These are phyloP conservation scores for Globisporangium acanthophoron DNA, from an alignment of 352 stramenopile species.

Conservation along the genomic window DNA sequence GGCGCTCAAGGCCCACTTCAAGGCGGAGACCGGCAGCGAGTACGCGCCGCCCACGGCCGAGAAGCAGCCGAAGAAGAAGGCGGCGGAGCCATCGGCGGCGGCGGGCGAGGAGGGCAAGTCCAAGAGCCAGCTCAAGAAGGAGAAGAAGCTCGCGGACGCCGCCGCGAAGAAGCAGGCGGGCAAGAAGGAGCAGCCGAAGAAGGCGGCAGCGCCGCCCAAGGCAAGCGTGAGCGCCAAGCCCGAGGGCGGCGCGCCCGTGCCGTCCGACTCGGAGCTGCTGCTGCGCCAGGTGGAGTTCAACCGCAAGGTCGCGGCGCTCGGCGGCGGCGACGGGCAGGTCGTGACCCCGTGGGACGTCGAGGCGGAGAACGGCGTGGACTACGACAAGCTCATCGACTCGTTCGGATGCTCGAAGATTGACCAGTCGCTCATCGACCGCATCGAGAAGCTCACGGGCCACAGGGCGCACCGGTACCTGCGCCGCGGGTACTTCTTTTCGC, in stretches of 20 bases:
- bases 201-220: constrained; percentile 42
- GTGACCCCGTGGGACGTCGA: constrained; percentile 93
- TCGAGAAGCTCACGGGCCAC: constrained; percentile 94
- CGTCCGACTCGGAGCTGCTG: constrained; percentile 50
- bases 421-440: constrained; percentile 89
- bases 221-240: constrained; percentile 70
- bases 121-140: constrained; percentile 87
- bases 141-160: constrained; percentile 77
- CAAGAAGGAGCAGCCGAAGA: constrained; percentile 32
- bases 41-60: constrained; percentile 42
- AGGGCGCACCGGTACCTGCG: constrained; percentile 96
- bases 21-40: constrained; percentile 64
- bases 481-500: constrained; percentile 99
- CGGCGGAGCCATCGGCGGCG: constrained; percentile 3
- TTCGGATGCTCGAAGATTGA: constrained; percentile 97
- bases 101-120: constrained; percentile 40
- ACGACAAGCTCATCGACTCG: constrained; percentile 97
- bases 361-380: constrained; percentile 97
- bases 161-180: constrained; percentile 27
- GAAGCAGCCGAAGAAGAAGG: constrained; percentile 33
- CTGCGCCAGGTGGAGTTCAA: constrained; percentile 73
- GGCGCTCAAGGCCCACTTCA: constrained; percentile 76
- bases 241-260: constrained; percentile 47
- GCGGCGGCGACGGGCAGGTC: constrained; percentile 59
- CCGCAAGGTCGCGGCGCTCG: constrained; percentile 48